Evolutionary conservation across 257 asterid genomes (phyloP).

Genomic region (Rehmannia glutinosa): DNA sequence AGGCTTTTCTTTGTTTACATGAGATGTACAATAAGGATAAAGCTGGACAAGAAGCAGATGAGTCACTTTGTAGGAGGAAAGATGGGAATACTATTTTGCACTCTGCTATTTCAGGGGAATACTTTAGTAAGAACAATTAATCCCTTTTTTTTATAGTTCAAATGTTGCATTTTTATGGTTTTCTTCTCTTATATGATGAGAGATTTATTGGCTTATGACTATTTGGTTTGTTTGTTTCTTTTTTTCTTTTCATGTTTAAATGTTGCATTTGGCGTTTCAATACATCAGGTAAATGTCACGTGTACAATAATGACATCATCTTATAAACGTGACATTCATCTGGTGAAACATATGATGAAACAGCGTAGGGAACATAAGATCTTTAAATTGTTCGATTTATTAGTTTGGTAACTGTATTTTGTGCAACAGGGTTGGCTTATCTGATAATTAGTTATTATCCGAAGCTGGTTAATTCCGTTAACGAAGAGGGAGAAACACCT

Average conservation of each 20-base stretch:
- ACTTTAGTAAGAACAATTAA: constrained; percentile 33
- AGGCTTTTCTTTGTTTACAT: constrained; percentile 27
- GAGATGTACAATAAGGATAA: neutral
- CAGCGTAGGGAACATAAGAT: too few species aligned
- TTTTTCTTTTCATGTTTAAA: neutral
- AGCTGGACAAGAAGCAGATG: neutral
- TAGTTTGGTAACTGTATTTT: neutral
- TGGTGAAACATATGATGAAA: too few species aligned
- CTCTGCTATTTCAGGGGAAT: constrained; percentile 34
- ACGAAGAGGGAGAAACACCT: constrained; percentile 35
- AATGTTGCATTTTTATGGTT: too few species aligned
- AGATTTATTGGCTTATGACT: too few species aligned
- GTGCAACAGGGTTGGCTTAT: neutral
- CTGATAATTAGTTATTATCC: neutral
- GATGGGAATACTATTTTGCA: constrained; percentile 48
- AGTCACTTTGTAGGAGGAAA: constrained; percentile 31
- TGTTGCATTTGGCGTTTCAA: too few species aligned
- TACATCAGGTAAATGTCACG: too few species aligned
- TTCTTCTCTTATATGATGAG: too few species aligned
- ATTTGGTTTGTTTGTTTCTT: neutral
- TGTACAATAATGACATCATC: too few species aligned
- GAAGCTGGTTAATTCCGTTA: constrained; percentile 23
- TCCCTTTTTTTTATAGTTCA: too few species aligned
- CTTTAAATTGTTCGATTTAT: too few species aligned
- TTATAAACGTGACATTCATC: too few species aligned